phyloP scores from a whole-genome alignment of 306 rosid species.

The Crataegus laevigata region DNA sequence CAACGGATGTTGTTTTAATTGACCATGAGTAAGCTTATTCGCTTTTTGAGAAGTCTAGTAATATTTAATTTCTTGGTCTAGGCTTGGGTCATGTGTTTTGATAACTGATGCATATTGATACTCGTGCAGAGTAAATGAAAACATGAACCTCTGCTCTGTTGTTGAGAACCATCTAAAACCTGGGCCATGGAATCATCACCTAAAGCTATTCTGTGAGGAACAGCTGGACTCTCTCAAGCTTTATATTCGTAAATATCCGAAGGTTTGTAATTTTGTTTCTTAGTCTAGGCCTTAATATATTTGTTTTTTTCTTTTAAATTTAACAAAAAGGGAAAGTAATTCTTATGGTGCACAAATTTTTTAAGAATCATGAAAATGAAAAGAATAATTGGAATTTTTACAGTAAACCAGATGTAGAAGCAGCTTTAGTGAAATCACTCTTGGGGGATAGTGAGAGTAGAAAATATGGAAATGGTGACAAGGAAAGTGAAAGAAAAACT shows the following conservation, averaged over 20 bases:
- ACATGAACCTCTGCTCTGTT: conserved; percentile 37
- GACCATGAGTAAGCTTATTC: conserved; percentile 65
- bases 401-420: conserved; percentile 18
- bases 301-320: too few relatives aligned
- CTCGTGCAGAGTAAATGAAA: conserved; percentile 56
- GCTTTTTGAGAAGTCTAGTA: neutral
- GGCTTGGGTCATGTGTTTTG: neutral
- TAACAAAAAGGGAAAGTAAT: too few relatives aligned
- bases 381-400: conserved; percentile 20
- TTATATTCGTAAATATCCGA: conserved; percentile 59
- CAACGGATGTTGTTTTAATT: conserved; percentile 44
- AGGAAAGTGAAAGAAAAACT: conserved; percentile 9
- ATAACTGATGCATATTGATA: conserved; percentile 11
- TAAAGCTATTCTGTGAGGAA: conserved; percentile 50
- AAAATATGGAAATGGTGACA: conserved; percentile 21
- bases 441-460: conserved; percentile 24
- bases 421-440: conserved; percentile 30
- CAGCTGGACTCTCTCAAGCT: conserved; percentile 55
- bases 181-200: conserved; percentile 69
- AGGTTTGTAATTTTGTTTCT: conserved; percentile 34
- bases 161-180: conserved; percentile 66
- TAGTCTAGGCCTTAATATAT: too few relatives aligned
- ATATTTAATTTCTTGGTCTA: neutral
- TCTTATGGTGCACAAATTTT: conserved; percentile 2
- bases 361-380: conserved; percentile 21